Percentiles rank a stretch among this genome's conserved stretches.
Conservation (phyloP, 2,329 filamentous ascomycete species). For the Onygena corvina region DNA sequence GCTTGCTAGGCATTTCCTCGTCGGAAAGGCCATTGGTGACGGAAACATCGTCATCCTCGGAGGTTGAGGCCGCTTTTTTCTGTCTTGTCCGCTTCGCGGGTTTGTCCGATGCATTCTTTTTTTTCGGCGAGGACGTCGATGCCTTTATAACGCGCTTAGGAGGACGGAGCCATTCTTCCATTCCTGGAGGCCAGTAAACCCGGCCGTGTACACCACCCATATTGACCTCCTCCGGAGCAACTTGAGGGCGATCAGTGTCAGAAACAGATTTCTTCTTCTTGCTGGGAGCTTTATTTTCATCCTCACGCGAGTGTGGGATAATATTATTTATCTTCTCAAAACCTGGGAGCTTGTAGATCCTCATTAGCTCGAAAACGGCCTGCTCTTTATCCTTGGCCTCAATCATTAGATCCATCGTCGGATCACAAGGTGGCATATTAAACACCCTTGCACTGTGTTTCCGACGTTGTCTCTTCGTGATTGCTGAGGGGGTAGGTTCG, state of each 20-base stretch:
- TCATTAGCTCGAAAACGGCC: constrained; percentile 88
- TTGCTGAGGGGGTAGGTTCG: constrained; percentile 62
- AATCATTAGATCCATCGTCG: constrained; percentile 94
- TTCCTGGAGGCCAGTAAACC: constrained; percentile 82
- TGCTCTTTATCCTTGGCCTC: constrained; percentile 98
- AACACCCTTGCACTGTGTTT: constrained; percentile 75
- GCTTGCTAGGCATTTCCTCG: neutral
- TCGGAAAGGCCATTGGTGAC: neutral
- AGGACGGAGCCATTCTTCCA: constrained; percentile 81
- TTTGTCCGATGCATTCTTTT: neutral
- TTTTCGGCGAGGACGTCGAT: neutral
- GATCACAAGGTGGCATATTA: constrained; percentile 67
- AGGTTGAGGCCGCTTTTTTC: neutral
- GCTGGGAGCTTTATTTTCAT: constrained; percentile 55
- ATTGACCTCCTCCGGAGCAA: constrained; percentile 49
- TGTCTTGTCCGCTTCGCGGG: neutral
- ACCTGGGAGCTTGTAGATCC: constrained; percentile 70
- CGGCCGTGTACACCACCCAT: constrained; percentile 76
- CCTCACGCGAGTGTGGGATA: constrained; percentile 60
- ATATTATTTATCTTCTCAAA: constrained; percentile 65
- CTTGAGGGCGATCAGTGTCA: constrained; percentile 43
- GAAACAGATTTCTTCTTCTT: constrained; percentile 32
- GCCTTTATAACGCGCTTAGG: constrained; percentile 43
- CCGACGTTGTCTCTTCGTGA: constrained; percentile 64
- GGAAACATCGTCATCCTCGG: neutral